Conservation (phyloP, 2,329 filamentous ascomycete species). For the Neonectria faginata region DNA sequence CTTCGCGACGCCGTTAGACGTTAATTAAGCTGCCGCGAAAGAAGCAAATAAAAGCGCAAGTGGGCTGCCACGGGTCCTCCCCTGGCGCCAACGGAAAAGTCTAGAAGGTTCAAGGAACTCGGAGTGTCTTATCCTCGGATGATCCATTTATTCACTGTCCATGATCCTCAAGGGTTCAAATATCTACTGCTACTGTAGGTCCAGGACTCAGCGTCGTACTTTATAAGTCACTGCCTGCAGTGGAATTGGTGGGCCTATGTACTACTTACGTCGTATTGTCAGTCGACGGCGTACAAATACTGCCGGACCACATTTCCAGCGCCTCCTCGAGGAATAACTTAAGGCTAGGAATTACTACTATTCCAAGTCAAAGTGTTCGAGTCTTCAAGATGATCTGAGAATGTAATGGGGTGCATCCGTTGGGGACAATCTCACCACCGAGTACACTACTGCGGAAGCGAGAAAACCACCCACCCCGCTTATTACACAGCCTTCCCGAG, state of each 20-base stretch:
- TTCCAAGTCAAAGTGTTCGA: not conserved
- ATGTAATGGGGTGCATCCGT: not conserved
- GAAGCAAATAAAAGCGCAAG: slow-evolving; percentile 38
- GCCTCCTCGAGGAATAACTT: slow-evolving; percentile 5
- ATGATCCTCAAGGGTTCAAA: not conserved
- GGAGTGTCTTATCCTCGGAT: not conserved
- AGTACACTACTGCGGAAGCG: not conserved
- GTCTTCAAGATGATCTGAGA: slow-evolving; percentile 16
- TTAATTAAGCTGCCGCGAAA: slow-evolving; percentile 37
- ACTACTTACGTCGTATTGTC: not conserved
- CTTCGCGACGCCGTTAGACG: slow-evolving; percentile 22
- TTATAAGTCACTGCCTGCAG: not conserved
- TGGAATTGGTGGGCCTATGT: slow-evolving; percentile 13
- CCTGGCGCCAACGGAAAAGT: slow-evolving; percentile 18
- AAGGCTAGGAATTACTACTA: not conserved
- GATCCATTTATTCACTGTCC: not conserved
- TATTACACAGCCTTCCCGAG: not conserved
- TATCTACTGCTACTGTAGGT: too few relatives aligned
- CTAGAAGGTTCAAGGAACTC: slow-evolving; percentile 29
- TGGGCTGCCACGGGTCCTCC: slow-evolving; percentile 19
- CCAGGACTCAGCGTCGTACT: not conserved
- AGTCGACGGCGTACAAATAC: not conserved
- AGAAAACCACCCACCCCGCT: not conserved
- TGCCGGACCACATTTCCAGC: not conserved
- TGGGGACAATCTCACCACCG: slow-evolving; percentile 10